phyloP scores from a whole-genome alignment of 495 filamentous ascomycete genomes.

The Penicillium malachiteum region DNA sequence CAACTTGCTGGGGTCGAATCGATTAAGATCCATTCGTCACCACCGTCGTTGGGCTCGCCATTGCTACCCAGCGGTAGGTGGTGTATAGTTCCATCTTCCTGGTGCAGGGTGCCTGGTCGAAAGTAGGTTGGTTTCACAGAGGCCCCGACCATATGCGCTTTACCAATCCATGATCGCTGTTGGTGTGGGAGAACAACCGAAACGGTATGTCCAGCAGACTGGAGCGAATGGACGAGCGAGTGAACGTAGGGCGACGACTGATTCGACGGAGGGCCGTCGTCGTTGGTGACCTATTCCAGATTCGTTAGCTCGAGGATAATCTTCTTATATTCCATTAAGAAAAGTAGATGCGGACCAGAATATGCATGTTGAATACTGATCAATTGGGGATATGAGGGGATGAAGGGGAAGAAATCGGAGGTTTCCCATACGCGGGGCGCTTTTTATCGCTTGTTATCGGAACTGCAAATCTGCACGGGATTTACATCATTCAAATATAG shows the following conservation, averaged over 20 bases:
- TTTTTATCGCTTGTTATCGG: conserved; percentile 5
- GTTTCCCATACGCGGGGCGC: conserved; percentile 13
- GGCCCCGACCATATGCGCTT: conserved; percentile 89
- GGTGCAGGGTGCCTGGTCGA: conserved; percentile 61
- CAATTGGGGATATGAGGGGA: conserved; percentile 10
- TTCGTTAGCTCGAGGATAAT: not conserved
- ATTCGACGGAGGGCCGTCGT: conserved; percentile 91
- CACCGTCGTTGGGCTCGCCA: conserved; percentile 59
- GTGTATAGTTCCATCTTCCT: conserved; percentile 67
- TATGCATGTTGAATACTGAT: conserved; percentile 39
- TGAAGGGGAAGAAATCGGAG: conserved; percentile 20
- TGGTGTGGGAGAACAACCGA: conserved; percentile 87
- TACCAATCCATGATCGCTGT: conserved; percentile 96
- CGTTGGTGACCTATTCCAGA: conserved; percentile 71
- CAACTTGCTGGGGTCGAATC: conserved; percentile 86
- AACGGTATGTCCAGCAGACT: conserved; percentile 74
- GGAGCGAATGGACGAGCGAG: conserved; percentile 75
- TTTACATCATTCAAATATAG: conserved; percentile 4
- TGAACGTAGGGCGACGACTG: conserved; percentile 92
- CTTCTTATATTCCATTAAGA: not conserved
- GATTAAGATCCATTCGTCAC: conserved; percentile 91
- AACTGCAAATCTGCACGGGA: conserved; percentile 4
- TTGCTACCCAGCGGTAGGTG: conserved; percentile 51
- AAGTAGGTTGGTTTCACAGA: conserved; percentile 88
- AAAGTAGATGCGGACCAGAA: conserved; percentile 34